A percentile compares a stretch with the other conserved stretches of the same genome.
Conservation (phyloP, 164 flowering plant species). For the Protea cynaroides region DNA sequence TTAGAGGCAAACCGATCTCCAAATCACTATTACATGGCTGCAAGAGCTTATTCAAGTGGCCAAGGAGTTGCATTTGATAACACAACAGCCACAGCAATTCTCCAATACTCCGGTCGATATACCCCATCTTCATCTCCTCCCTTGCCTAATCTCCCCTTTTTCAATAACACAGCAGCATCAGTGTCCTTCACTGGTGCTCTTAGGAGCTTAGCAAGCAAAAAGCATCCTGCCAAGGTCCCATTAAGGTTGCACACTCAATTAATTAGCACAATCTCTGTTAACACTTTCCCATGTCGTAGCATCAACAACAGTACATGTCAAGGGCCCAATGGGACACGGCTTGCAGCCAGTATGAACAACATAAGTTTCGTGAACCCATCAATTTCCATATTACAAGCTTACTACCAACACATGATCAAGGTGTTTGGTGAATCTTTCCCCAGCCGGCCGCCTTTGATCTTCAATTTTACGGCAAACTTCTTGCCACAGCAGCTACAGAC, state of each 20-base stretch:
- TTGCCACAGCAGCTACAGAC: conserved; percentile 14
- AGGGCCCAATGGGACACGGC: conserved; percentile 33
- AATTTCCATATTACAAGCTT: conserved; percentile 39
- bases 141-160: conserved; percentile 13
- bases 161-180: conserved; percentile 7
- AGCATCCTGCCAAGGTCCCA: conserved; percentile 25
- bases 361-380: conserved; percentile 35
- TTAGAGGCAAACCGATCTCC: conserved; percentile 16
- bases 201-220: conserved; percentile 16
- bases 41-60: conserved; percentile 17
- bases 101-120: conserved; percentile 12
- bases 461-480: conserved; percentile 32
- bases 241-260: conserved; percentile 6
- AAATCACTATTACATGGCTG: conserved; percentile 25
- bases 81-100: conserved; percentile 25
- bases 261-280: conserved; percentile 11
- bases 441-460: conserved; percentile 19
- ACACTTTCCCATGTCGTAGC: conserved; percentile 10
- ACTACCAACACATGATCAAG: conserved; percentile 27
- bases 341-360: conserved; percentile 51
- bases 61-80: conserved; percentile 7
- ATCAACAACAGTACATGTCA: conserved; percentile 5
- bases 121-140: conserved; percentile 1
- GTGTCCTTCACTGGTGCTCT: conserved; percentile 10
- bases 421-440: conserved; percentile 40